A percentile compares a stretch with the other conserved stretches of the same genome.
Evolutionary conservation across 306 rosid species (phyloP).

Genomic region (Crataegus laevigata): DNA sequence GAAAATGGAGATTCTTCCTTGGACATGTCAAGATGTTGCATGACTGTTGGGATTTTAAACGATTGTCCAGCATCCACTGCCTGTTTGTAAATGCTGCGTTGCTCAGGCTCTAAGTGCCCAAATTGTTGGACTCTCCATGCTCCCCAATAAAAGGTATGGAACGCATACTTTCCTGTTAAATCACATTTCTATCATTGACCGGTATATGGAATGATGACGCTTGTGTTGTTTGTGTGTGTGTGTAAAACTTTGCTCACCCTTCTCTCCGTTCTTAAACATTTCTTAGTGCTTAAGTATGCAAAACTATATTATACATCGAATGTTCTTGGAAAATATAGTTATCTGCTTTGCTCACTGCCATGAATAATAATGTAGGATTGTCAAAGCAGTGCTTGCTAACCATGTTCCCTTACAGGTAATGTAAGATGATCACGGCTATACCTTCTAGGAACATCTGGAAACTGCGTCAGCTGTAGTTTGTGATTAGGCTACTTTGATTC

Average conservation of each 20-base stretch:
- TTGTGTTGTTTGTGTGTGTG: background rate
- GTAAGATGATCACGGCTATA: background rate
- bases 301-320: no score
- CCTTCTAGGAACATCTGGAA: background rate
- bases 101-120: slow-evolving; percentile 13
- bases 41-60: slow-evolving; percentile 8
- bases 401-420: background rate
- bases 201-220: background rate
- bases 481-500: background rate
- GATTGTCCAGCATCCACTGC: background rate
- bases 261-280: background rate
- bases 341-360: background rate
- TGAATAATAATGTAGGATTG: background rate
- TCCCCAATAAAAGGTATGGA: background rate
- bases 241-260: background rate
- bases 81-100: background rate
- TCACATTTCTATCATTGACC: background rate
- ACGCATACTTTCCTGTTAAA: background rate
- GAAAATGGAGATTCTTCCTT: slow-evolving; percentile 16
- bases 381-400: background rate
- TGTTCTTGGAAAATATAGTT: background rate
- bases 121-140: background rate
- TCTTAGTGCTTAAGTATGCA: no score
- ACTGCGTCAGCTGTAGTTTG: background rate
- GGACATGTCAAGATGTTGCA: slow-evolving; percentile 17